Percentiles rank a stretch among this genome's conserved stretches.
These are phyloP conservation scores for Ogataea hybrid DNA, from an alignment of 1,139 yeast genomes.

Conservation along the genomic window DNA sequence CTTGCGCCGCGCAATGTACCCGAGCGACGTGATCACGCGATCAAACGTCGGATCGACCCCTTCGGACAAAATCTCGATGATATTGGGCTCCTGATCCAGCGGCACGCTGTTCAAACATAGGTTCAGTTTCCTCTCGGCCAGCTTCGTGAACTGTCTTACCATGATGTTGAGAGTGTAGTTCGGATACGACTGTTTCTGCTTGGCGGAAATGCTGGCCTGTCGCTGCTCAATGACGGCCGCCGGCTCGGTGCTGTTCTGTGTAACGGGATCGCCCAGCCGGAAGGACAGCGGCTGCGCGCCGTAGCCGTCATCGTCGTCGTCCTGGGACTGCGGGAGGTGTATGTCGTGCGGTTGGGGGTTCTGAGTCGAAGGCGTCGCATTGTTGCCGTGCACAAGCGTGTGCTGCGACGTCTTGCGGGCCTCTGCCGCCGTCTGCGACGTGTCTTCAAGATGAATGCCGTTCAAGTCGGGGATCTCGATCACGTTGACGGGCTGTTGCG, in stretches of 20 bases:
- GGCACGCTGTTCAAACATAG: conserved; percentile 65
- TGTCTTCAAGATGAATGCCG: conserved; percentile 6
- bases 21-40: conserved; percentile 78
- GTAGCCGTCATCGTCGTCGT: conserved; percentile 18
- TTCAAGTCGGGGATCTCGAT: conserved; percentile 19
- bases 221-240: conserved; percentile 14
- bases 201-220: conserved; percentile 8
- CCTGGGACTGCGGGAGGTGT: background rate
- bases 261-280: conserved; percentile 21
- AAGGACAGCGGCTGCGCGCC: conserved; percentile 26
- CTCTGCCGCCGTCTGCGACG: background rate
- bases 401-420: background rate
- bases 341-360: background rate
- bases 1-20: conserved; percentile 83
- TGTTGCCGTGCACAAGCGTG: background rate
- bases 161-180: conserved; percentile 93
- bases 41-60: conserved; percentile 89
- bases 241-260: conserved; percentile 11
- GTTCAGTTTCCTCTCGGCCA: conserved; percentile 83
- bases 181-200: conserved; percentile 34
- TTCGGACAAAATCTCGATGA: conserved; percentile 76
- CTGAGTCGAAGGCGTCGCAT: background rate
- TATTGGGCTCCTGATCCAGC: conserved; percentile 72
- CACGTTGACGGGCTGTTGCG: conserved; percentile 6
- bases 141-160: conserved; percentile 92